Base-by-base conservation (phyloP, 345 rosid genomes). In the Rhodomyrtus tomentosa region DNA sequence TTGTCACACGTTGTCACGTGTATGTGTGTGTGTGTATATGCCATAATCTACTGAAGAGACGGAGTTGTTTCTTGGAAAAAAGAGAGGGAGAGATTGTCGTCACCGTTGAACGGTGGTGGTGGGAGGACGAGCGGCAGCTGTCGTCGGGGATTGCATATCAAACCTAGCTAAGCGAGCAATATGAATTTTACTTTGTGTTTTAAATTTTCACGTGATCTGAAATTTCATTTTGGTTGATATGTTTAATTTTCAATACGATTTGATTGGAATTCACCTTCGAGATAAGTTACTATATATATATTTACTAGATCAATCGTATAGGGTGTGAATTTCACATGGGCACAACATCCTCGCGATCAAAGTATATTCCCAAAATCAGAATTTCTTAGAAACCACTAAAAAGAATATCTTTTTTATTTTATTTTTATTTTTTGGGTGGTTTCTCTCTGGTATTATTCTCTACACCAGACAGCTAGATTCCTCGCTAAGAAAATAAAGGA, bases 351-450 rank as follows among this genome's bases (percentile, higher is more conserved):
- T 18, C 25, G 20, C 21, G 36, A 68, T 68, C 55, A 72, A 72
- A 51, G 81, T 88, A 88, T 88, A 90, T 90, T 88, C 90, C 85
- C 87, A 68, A 82, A 87, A 88, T 86, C 88, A 80, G 83, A 87
- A 88, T 85, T 85, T 88, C 56, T 86, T 82, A 18, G 80, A 55
- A 51, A 55, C 85, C 88, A 86, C 81, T 85, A 50, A 72, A 74
- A 52, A 45, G 81, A 82, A 85, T 83, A 86, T 84, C 76, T 53
- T 79, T 25, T 25, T 56, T 84, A 24, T 29, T 5, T 14, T 20
- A 0, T 15, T 62, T 36, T 25, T 80, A 49, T 32, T 83, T 82
- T 22, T 68, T 84, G 73, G 86, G 83, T 85, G 79, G 79, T 88
- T 85, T 85, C 58, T 81, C 58, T 45, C 82, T 87, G 84, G 80